Base-by-base conservation (phyloP, 352 stramenopile genomes). In the Phytopythium kandeliae region DNA sequence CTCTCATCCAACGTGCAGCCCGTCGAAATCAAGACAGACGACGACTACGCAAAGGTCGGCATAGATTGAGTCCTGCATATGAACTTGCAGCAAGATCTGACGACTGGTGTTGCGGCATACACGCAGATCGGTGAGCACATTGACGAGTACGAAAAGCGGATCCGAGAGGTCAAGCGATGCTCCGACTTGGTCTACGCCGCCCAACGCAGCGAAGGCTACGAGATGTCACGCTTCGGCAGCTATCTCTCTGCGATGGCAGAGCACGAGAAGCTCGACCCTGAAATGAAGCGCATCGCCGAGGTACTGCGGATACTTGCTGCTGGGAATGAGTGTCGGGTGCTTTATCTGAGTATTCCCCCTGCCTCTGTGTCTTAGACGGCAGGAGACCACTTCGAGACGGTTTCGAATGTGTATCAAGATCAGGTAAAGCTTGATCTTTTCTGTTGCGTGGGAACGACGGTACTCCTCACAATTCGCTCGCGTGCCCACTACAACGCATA, bases 371-470 rank as follows among this genome's bases (percentile, higher is more conserved):
- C 28, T 4, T 31, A 91, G 80, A 61, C 72, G 16, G 69, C 73
- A 41, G 84, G 84, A 1, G 84, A 95, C 55, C 67, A 87, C 42
- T 95, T 95, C 55, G 84, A 95, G 54, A 88, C 75, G 1, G 73
- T 92, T 15, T 92, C 81, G 34, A 92, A 92, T 51, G 68, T 92
- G 30, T 92, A 91, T 44, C 84, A 95, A 63, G 84, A 95, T 34
- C 78, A 95, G 66, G 81, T 89, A 65, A 22, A 5, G 10, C 21
- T 44, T 28, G 38, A 44, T 10, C 4, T 4, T 13, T 35, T 10
- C 7, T 35, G 11, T 35, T 10, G 11, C 9, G 47, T 31, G 17
- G 21, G n/a, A n/a, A 22, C 17, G 22, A 10, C 24, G 6, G 19
- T n/a, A n/a, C n/a, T 49, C 12, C 30, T 51, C 33, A 31, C 15